Evolutionary conservation across 2,329 filamentous ascomycete species (phyloP).

Genomic region (Colletotrichum sp.): DNA sequence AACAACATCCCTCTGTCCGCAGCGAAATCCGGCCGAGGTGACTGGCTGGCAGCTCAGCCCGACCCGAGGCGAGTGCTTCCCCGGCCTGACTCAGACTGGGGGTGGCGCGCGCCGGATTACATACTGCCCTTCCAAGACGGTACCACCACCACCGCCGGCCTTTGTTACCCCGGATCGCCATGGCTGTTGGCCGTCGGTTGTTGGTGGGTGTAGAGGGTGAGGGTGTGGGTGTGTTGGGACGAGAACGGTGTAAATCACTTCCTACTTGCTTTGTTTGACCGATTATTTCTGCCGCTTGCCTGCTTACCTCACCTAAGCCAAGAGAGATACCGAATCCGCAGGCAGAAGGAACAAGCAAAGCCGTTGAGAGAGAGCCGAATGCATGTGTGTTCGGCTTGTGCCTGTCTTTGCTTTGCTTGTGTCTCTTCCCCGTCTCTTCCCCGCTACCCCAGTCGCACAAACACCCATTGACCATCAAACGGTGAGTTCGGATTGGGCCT

Average conservation of each 20-base stretch:
- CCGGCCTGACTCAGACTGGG: conserved; percentile 19
- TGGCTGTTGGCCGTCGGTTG: not conserved
- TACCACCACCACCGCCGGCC: not conserved
- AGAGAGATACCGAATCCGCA: not conserved
- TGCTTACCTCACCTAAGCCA: not conserved
- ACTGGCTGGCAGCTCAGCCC: not conserved
- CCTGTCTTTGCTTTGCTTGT: not conserved
- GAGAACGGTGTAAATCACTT: not conserved
- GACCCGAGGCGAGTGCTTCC: conserved; percentile 1
- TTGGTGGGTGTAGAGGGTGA: not conserved
- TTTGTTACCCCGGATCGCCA: conserved; percentile 14
- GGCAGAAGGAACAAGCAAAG: not conserved
- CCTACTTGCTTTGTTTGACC: not conserved
- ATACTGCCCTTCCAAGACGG: not conserved
- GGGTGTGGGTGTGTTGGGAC: not conserved
- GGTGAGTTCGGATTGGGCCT: conserved; percentile 10
- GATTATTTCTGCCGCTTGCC: not conserved
- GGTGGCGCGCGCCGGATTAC: conserved; percentile 9
- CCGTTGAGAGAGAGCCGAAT: not conserved
- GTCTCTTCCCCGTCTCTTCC: not conserved
- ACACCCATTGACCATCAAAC: not conserved
- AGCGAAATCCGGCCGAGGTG: not conserved
- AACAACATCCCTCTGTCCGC: not conserved
- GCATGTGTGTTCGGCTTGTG: not conserved
- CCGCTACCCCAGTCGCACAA: not conserved